Conservation (phyloP, 768 basidiomycete genomes). For the Mycena capillaripes region DNA sequence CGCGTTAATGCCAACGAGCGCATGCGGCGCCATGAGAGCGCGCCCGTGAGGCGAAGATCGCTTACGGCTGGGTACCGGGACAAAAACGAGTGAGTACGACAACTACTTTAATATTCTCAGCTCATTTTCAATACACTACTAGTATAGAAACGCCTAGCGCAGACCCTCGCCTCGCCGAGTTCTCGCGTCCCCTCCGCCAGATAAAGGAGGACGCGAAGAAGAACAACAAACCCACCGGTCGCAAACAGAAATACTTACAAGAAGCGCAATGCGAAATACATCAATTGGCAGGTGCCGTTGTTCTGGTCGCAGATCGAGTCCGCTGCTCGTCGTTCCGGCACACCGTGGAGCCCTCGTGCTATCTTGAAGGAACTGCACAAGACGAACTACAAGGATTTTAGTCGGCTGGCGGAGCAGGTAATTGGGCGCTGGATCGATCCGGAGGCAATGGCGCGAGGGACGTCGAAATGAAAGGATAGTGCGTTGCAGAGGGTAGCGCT, state of each 20-base stretch:
- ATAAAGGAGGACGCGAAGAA: conserved; percentile 9
- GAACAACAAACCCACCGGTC: conserved; percentile 10
- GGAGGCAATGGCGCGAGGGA: background rate
- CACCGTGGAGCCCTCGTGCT: conserved; percentile 5
- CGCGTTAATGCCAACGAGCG: conserved; percentile 1
- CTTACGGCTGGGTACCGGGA: background rate
- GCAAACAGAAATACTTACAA: conserved; percentile 17
- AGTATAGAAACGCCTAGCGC: background rate
- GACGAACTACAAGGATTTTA: background rate
- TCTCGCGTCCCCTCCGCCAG: conserved; percentile 26
- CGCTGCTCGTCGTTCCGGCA: background rate
- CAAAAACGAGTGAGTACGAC: conserved; percentile 4
- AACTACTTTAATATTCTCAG: background rate
- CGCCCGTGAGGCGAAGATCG: background rate
- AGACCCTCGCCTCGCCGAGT: conserved; percentile 1
- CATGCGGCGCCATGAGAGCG: conserved; percentile 2
- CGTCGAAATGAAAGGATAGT: background rate
- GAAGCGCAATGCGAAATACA: conserved; percentile 10
- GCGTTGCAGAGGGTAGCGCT: background rate
- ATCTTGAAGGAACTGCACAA: conserved; percentile 4
- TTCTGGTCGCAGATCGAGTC: conserved; percentile 23
- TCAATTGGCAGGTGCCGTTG: conserved; percentile 24
- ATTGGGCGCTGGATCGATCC: conserved; percentile 28
- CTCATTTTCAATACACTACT: background rate
- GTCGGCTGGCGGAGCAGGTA: conserved; percentile 15